These are phyloP conservation scores for Aspergillus puulaauensis DNA, from an alignment of 2,329 filamentous ascomycete genomes.

Conservation along the genomic window DNA sequence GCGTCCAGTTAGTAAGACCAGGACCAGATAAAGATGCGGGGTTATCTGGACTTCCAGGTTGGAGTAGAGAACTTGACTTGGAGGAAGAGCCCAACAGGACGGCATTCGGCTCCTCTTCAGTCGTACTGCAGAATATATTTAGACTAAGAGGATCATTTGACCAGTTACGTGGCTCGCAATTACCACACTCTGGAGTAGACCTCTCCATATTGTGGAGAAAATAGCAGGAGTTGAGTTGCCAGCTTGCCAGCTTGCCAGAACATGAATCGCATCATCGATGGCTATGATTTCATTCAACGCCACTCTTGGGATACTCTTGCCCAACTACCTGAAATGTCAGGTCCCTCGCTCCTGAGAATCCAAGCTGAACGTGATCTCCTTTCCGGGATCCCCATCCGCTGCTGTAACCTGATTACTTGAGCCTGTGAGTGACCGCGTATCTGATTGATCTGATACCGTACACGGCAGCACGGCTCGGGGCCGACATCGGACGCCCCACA, in stretches of 20 bases:
- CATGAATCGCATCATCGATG: background rate
- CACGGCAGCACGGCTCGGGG: background rate
- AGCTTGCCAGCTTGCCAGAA: background rate
- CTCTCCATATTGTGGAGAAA: background rate
- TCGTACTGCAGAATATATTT: background rate
- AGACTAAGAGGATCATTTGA: background rate
- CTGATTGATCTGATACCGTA: background rate
- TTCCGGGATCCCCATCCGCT: too few relatives aligned
- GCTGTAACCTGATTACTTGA: too few relatives aligned
- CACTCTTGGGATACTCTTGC: background rate
- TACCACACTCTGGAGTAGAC: background rate
- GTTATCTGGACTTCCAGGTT: background rate
- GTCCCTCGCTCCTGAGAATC: background rate
- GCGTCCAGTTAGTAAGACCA: background rate
- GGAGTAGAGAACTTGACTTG: background rate
- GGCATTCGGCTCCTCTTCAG: background rate
- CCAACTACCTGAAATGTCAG: background rate
- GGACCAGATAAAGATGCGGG: constrained; percentile 4
- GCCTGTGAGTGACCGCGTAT: background rate
- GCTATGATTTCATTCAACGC: background rate
- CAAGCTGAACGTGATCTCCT: too few relatives aligned
- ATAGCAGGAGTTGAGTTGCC: background rate
- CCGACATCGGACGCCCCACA: constrained; percentile 3
- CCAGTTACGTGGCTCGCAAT: background rate
- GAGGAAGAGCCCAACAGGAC: too few relatives aligned